Evolutionary conservation across 2,329 filamentous ascomycete species (phyloP).

Genomic region (Arthrinium phaeospermum): DNA sequence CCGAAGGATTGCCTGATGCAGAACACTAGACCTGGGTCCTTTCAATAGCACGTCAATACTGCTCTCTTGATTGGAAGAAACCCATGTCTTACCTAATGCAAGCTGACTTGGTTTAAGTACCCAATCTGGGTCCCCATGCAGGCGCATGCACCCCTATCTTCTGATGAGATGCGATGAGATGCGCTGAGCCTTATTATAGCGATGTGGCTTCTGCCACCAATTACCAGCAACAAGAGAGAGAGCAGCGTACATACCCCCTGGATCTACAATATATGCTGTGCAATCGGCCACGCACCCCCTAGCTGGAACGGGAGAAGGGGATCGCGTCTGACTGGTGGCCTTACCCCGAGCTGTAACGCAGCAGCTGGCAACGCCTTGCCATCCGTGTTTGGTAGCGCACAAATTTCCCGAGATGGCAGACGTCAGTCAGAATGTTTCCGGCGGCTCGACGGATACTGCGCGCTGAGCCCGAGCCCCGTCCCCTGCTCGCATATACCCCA

Average conservation of each 20-base stretch:
- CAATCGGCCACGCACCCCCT: neutral
- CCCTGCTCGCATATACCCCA: neutral
- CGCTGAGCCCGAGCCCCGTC: neutral
- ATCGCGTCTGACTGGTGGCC: neutral
- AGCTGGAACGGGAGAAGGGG: neutral
- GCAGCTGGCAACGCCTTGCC: neutral
- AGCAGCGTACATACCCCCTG: neutral
- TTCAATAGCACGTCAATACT: neutral
- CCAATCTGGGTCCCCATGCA: neutral
- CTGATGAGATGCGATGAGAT: neutral
- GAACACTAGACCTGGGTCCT: neutral
- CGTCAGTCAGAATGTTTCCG: neutral
- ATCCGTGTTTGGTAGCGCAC: neutral
- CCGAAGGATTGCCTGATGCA: conserved; percentile 2
- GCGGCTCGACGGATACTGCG: neutral
- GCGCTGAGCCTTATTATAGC: conserved; percentile 5
- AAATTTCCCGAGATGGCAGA: neutral
- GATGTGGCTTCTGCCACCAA: neutral
- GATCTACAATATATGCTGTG: neutral
- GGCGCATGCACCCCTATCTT: neutral
- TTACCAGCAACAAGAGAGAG: neutral
- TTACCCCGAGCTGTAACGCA: neutral
- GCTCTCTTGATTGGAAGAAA: neutral
- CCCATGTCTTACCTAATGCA: conserved; percentile 8
- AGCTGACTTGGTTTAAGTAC: neutral